Percentiles rank a stretch among this genome's conserved stretches.
phyloP scores from a whole-genome alignment of 169 alveolate genomes.

The Sarcocystis neurona region DNA sequence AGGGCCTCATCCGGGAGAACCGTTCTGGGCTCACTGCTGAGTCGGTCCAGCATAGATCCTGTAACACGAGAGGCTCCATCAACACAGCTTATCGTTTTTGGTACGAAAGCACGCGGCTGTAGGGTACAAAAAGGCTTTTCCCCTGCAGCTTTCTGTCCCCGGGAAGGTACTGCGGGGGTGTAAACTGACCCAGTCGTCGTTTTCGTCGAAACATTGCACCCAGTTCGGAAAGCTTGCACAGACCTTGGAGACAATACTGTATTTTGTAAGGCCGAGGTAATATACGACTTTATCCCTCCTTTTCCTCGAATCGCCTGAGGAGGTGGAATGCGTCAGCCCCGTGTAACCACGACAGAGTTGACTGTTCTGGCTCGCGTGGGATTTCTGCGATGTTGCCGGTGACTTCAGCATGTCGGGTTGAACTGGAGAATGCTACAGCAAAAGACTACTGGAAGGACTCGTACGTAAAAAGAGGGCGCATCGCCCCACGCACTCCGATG shows the following conservation, averaged over 20 bases:
- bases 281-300: conserved; percentile 22
- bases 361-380: too few relatives aligned
- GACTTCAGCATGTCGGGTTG: too few relatives aligned
- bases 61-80: neutral
- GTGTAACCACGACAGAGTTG: too few relatives aligned
- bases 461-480: too few relatives aligned
- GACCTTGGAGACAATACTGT: conserved; percentile 49
- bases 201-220: conserved; percentile 54
- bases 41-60: conserved; percentile 67
- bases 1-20: conserved; percentile 59
- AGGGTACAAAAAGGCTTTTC: neutral
- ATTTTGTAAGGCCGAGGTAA: conserved; percentile 55
- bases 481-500: too few relatives aligned
- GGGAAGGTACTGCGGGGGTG: neutral
- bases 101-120: neutral
- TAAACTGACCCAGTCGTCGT: conserved; percentile 66
- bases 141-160: too few relatives aligned
- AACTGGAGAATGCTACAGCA: too few relatives aligned
- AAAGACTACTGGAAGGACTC: too few relatives aligned
- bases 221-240: conserved; percentile 64
- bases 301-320: neutral
- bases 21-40: conserved; percentile 49
- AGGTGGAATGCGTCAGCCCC: too few relatives aligned
- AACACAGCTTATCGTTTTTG: too few relatives aligned
- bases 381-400: too few relatives aligned